Evolutionary conservation across 73 alveolate species (phyloP).

Genomic region (Paraurostyla sp.): DNA sequence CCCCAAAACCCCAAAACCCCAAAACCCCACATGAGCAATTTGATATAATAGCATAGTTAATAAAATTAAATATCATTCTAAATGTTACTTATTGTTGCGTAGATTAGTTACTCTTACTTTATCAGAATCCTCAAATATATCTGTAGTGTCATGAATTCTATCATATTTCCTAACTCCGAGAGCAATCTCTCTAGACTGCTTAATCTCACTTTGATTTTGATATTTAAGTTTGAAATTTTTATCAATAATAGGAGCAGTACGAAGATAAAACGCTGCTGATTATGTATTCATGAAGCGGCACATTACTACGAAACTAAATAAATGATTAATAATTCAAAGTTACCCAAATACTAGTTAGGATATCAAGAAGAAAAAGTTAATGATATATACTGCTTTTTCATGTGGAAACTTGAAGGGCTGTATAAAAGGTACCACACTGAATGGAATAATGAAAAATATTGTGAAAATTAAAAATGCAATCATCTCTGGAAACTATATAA

Average conservation of each 20-base stretch:
- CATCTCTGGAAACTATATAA: conserved; percentile 76
- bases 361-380: conserved; percentile 32
- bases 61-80: too few relatives aligned
- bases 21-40: too few relatives aligned
- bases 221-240: conserved; percentile 48
- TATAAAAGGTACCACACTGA: conserved; percentile 52
- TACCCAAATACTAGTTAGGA: conserved; percentile 60
- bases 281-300: conserved; percentile 46
- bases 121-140: conserved; percentile 38
- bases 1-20: too few relatives aligned
- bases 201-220: conserved; percentile 27
- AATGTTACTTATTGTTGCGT: too few relatives aligned
- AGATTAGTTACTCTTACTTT: conserved; percentile 41
- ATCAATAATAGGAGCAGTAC: conserved; percentile 71
- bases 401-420: conserved; percentile 65
- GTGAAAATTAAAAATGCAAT: conserved; percentile 74
- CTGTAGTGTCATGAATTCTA: conserved; percentile 44
- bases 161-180: conserved; percentile 68
- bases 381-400: conserved; percentile 48
- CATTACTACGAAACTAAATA: conserved; percentile 47
- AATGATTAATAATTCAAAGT: not conserved
- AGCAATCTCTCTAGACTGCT: conserved; percentile 62
- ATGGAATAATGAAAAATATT: conserved; percentile 66
- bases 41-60: too few relatives aligned
- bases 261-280: conserved; percentile 66